Conservation (phyloP, 768 basidiomycete genomes). For the Phylloporus rhodoxanthus region DNA sequence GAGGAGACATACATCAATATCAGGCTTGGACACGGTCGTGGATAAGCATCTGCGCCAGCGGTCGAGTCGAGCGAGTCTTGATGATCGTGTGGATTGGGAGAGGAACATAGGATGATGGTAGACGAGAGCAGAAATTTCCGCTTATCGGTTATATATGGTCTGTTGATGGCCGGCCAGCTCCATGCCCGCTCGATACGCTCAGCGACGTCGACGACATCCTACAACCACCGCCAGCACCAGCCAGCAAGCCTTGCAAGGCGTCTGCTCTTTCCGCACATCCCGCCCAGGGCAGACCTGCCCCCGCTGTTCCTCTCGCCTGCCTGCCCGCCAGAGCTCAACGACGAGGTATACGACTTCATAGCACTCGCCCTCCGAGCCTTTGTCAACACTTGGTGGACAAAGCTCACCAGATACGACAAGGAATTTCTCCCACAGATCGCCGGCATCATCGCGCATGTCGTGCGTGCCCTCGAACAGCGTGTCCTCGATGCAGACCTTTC, state of each 20-base stretch:
- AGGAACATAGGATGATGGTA: conserved; percentile 19
- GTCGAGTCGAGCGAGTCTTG: conserved; percentile 3
- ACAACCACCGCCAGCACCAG: conserved; percentile 16
- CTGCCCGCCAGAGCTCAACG: conserved; percentile 50
- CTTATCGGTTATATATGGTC: conserved; percentile 22
- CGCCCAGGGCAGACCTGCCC: conserved; percentile 42
- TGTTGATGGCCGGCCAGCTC: conserved; percentile 7
- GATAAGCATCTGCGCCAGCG: conserved; percentile 13
- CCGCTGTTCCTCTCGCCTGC: conserved; percentile 44
- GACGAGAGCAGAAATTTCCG: neutral
- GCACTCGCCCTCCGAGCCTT: conserved; percentile 75
- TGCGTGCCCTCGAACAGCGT: conserved; percentile 57
- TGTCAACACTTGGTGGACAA: conserved; percentile 83
- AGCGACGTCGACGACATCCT: conserved; percentile 19
- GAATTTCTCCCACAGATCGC: conserved; percentile 73
- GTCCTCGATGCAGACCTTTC: conserved; percentile 50
- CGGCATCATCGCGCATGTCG: conserved; percentile 48
- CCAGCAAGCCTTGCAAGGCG: conserved; percentile 45
- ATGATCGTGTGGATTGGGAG: conserved; percentile 9
- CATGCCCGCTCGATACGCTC: conserved; percentile 18
- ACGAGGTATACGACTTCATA: conserved; percentile 60
- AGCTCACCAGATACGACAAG: conserved; percentile 76
- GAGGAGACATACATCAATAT: conserved; percentile 44
- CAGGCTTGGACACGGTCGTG: conserved; percentile 27
- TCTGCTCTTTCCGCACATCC: conserved; percentile 56